A percentile compares a stretch with the other conserved stretches of the same genome.
phyloP scores from a whole-genome alignment of 2,329 filamentous ascomycete species.

The Reticulascus tulasneorum region DNA sequence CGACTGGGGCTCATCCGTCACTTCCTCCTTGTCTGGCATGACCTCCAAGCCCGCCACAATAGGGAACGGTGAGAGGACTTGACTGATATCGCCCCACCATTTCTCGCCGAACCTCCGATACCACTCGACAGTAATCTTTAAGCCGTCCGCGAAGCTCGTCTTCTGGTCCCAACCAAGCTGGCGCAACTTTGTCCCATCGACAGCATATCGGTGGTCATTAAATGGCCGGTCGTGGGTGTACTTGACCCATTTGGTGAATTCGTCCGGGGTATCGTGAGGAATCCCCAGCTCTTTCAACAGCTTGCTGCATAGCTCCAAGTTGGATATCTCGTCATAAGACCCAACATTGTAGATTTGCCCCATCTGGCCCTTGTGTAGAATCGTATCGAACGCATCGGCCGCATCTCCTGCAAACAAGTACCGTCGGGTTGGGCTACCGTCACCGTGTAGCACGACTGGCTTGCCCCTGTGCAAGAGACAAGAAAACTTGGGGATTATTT shows the following conservation, averaged over 20 bases:
- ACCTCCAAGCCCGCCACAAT: constrained; percentile 53
- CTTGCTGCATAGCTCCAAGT: constrained; percentile 62
- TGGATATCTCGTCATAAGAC: constrained; percentile 73
- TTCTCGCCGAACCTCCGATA: constrained; percentile 61
- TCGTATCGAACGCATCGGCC: constrained; percentile 78
- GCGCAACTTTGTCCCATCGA: constrained; percentile 65
- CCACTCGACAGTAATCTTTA: constrained; percentile 65
- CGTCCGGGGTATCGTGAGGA: constrained; percentile 42
- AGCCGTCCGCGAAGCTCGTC: constrained; percentile 59
- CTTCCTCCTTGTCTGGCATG: constrained; percentile 44
- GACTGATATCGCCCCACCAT: constrained; percentile 71
- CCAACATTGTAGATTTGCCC: constrained; percentile 82
- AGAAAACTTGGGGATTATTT: constrained; percentile 81
- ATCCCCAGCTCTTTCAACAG: constrained; percentile 62
- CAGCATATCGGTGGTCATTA: constrained; percentile 70
- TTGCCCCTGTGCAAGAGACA: constrained; percentile 64
- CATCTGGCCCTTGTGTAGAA: constrained; percentile 70
- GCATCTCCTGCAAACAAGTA: constrained; percentile 79
- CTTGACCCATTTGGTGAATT: constrained; percentile 63
- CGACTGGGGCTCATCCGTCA: constrained; percentile 25
- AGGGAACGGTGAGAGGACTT: constrained; percentile 65
- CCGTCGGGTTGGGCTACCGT: constrained; percentile 68
- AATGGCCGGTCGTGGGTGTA: constrained; percentile 76
- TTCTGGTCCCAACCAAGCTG: constrained; percentile 67
- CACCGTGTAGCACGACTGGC: constrained; percentile 70